Percentiles rank a stretch among this genome's conserved stretches.
phyloP scores from a whole-genome alignment of 306 rosid genomes.

The Prunus mira region DNA sequence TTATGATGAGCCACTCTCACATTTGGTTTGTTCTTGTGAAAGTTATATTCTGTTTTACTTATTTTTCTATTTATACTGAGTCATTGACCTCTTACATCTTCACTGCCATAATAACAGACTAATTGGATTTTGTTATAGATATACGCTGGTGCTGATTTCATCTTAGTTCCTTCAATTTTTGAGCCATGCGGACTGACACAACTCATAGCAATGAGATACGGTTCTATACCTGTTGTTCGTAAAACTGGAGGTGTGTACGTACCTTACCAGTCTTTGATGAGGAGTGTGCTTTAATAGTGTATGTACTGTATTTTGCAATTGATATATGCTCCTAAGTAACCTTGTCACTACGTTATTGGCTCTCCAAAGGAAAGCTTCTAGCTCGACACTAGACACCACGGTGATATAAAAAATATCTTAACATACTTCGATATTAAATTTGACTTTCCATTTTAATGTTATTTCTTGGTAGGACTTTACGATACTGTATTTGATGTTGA shows the following conservation, averaged over 20 bases:
- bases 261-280: neutral
- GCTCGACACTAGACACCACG: neutral
- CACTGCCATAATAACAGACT: neutral
- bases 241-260: constrained; percentile 73
- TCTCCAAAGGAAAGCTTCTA: neutral
- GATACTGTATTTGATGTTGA: constrained; percentile 90
- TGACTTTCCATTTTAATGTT: neutral
- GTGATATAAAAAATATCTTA: neutral
- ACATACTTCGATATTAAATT: neutral
- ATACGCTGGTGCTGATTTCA: constrained; percentile 92
- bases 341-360: no score
- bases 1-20: constrained; percentile 98
- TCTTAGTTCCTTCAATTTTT: constrained; percentile 94
- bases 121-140: constrained; percentile 45
- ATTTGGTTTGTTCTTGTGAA: constrained; percentile 58
- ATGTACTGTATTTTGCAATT: no score
- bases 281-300: neutral
- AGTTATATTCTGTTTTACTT: neutral
- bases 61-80: neutral
- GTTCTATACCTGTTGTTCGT: constrained; percentile 91
- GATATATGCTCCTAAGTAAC: no score
- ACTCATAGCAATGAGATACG: constrained; percentile 97
- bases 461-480: constrained; percentile 59
- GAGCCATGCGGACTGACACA: constrained; percentile 99
- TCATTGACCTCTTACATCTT: constrained; percentile 15